These are phyloP conservation scores for Umbelopsis sp. DNA, from an alignment of 192 early-diverging fungal species.

Conservation along the genomic window DNA sequence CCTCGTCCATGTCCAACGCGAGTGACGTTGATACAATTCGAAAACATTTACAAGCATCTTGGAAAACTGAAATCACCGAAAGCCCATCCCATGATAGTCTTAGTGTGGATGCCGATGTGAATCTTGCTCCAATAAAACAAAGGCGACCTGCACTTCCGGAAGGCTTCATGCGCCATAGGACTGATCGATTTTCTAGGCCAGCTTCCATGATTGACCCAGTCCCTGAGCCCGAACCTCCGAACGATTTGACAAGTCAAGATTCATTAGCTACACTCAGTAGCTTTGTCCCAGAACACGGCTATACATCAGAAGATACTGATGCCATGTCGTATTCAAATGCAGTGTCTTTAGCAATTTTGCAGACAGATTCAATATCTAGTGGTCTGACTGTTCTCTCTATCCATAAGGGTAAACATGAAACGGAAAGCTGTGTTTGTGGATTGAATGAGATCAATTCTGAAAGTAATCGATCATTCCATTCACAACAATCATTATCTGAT, in stretches of 20 bases:
- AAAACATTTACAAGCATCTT: slow-evolving; percentile 7
- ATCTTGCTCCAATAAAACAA: neutral
- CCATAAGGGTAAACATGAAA: slow-evolving; percentile 6
- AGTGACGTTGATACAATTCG: slow-evolving; percentile 13
- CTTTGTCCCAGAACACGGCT: slow-evolving; percentile 5
- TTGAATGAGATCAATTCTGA: neutral
- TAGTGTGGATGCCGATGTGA: neutral
- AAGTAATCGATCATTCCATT: slow-evolving; percentile 9
- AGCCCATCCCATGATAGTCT: slow-evolving; percentile 8
- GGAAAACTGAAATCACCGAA: neutral
- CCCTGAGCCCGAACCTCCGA: neutral
- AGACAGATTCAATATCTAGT: slow-evolving; percentile 6
- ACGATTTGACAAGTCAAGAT: slow-evolving; percentile 7
- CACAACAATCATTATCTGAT: neutral
- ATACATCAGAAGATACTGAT: slow-evolving; percentile 8
- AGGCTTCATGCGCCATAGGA: slow-evolving; percentile 5
- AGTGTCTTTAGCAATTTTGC: neutral
- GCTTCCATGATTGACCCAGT: neutral
- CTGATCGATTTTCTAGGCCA: neutral
- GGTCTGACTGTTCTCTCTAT: neutral
- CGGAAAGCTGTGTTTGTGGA: neutral
- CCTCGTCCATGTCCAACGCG: neutral
- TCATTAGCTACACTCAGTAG: slow-evolving; percentile 1
- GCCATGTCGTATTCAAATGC: neutral
- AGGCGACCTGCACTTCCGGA: slow-evolving; percentile 4